phyloP scores from a whole-genome alignment of 192 early-diverging fungal genomes.

The Coemansia sp. region DNA sequence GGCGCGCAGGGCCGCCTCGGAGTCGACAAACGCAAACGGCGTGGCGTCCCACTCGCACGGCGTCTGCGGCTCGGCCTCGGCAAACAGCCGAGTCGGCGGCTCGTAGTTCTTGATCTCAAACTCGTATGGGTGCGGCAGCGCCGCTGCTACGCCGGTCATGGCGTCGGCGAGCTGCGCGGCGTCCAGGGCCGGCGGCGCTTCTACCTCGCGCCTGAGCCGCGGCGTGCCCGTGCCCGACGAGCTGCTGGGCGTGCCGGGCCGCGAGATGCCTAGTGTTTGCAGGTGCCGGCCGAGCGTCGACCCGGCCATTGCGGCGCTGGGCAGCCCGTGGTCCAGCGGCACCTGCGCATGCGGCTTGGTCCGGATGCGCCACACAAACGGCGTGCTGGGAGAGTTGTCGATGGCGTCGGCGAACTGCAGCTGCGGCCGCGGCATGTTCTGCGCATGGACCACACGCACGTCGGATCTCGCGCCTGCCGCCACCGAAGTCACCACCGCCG shows the following conservation, averaged over 20 bases:
- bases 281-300: conserved; percentile 31
- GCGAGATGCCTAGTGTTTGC: conserved; percentile 32
- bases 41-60: conserved; percentile 65
- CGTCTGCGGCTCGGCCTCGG: conserved; percentile 45
- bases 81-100: conserved; percentile 71
- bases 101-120: conserved; percentile 80
- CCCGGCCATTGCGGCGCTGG: conserved; percentile 8
- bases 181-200: not conserved
- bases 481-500: conserved; percentile 28
- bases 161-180: conserved; percentile 3
- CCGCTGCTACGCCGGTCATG: not conserved
- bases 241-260: conserved; percentile 4
- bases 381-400: conserved; percentile 75
- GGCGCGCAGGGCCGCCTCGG: conserved; percentile 56
- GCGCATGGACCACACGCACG: conserved; percentile 61
- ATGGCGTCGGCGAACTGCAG: conserved; percentile 77
- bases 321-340: conserved; percentile 65
- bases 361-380: conserved; percentile 76
- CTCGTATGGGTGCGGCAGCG: conserved; percentile 81
- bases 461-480: conserved; percentile 26
- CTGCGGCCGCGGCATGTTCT: conserved; percentile 81
- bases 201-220: too few species aligned
- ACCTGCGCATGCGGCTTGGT: conserved; percentile 77
- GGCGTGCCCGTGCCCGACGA: conserved; percentile 5
- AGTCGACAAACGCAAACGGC: conserved; percentile 79